These are phyloP conservation scores for Jatropha curcas DNA, from an alignment of 345 rosid species.

Conservation along the genomic window DNA sequence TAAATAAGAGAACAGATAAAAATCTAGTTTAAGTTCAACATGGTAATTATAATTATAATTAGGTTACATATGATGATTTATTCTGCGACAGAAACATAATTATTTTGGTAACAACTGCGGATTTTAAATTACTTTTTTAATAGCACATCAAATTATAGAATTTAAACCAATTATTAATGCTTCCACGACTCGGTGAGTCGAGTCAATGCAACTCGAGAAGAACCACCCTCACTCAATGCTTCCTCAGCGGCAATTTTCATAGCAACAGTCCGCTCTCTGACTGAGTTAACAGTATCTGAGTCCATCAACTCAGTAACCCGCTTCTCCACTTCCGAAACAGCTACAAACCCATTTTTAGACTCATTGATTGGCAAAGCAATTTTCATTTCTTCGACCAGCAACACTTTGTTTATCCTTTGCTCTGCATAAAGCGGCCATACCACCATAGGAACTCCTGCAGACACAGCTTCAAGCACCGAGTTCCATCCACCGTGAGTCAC, in stretches of 20 bases:
- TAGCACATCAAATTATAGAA: too few relatives aligned
- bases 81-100: too few relatives aligned
- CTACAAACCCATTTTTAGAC: slow-evolving; percentile 48
- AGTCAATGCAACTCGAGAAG: slow-evolving; percentile 23
- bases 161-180: background rate
- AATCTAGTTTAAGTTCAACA: too few relatives aligned
- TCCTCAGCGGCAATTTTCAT: slow-evolving; percentile 47
- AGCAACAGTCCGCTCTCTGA: slow-evolving; percentile 26
- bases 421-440: background rate
- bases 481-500: slow-evolving; percentile 19
- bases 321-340: slow-evolving; percentile 50
- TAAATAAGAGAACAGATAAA: too few relatives aligned
- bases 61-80: too few relatives aligned
- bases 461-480: slow-evolving; percentile 7
- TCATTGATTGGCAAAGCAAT: slow-evolving; percentile 50
- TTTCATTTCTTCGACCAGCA: slow-evolving; percentile 60
- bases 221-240: slow-evolving; percentile 43
- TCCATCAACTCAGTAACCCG: slow-evolving; percentile 56
- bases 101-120: too few relatives aligned
- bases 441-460: background rate
- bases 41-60: too few relatives aligned
- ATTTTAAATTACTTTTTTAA: too few relatives aligned
- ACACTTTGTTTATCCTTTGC: background rate
- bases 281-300: slow-evolving; percentile 26
- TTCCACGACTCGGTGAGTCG: background rate